Conservation (phyloP, 2,329 filamentous ascomycete genomes). For the Ophiostoma australiae region DNA sequence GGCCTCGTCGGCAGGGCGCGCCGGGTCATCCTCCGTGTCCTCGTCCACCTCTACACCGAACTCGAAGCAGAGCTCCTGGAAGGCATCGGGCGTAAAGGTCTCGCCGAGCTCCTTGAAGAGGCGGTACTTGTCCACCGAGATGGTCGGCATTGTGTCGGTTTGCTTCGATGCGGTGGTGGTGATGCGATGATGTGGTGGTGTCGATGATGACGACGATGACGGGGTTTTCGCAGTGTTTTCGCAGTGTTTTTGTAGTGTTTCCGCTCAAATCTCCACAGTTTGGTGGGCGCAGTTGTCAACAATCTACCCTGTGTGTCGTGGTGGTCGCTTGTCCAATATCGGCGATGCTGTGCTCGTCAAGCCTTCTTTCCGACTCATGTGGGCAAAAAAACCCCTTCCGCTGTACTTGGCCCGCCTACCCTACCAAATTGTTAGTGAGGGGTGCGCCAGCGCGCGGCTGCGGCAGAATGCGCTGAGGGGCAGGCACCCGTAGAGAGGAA, state of each 20-base stretch:
- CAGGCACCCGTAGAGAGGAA: not conserved
- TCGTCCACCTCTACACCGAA: conserved; percentile 98
- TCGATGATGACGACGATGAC: too few species aligned
- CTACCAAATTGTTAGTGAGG: conserved; percentile 19
- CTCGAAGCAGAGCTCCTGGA: conserved; percentile 97
- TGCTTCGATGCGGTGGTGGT: not conserved
- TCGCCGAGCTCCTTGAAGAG: conserved; percentile 89
- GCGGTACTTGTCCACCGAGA: conserved; percentile 90
- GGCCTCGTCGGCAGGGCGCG: conserved; percentile 75
- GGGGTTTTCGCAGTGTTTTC: not conserved
- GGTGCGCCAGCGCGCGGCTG: conserved; percentile 14
- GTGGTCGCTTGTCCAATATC: conserved; percentile 11
- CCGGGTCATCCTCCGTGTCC: conserved; percentile 69
- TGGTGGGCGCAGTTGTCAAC: not conserved
- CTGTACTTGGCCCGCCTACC: conserved; percentile 11
- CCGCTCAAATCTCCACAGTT: not conserved
- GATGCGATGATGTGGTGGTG: not conserved
- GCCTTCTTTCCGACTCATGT: conserved; percentile 22
- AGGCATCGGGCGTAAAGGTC: conserved; percentile 87
- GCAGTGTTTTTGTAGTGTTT: too few species aligned
- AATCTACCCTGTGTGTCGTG: not conserved
- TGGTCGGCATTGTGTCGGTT: conserved; percentile 64
- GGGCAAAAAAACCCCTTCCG: conserved; percentile 16
- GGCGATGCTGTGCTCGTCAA: not conserved
- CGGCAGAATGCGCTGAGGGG: conserved; percentile 14